phyloP scores from a whole-genome alignment of 768 basidiomycete genomes.

The Boletellus ananas region DNA sequence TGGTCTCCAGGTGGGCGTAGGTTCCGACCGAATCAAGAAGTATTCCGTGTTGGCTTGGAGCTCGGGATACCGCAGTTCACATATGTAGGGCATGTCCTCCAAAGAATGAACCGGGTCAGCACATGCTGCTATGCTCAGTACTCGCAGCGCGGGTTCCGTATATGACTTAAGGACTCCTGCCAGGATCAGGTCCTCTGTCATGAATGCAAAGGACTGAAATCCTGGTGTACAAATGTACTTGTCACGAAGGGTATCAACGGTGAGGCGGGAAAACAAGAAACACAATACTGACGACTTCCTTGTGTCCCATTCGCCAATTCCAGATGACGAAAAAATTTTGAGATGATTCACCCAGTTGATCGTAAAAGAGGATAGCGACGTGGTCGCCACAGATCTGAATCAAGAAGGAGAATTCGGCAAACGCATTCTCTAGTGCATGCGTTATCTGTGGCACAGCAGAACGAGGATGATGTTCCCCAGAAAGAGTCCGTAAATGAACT shows the following conservation, averaged over 20 bases:
- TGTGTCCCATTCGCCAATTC: constrained; percentile 33
- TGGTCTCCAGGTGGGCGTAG: constrained; percentile 26
- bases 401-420: constrained; percentile 15
- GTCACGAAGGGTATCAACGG: constrained; percentile 1
- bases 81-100: constrained; percentile 18
- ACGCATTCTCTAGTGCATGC: constrained; percentile 2
- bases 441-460: constrained; percentile 14
- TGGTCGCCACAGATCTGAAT: constrained; percentile 32
- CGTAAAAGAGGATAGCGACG: constrained; percentile 28
- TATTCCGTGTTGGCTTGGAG: constrained; percentile 13
- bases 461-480: constrained; percentile 28
- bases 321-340: constrained; percentile 26
- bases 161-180: constrained; percentile 11
- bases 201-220: constrained; percentile 33
- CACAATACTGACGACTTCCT: constrained; percentile 25
- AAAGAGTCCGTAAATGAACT: constrained; percentile 29
- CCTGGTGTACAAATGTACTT: constrained; percentile 20
- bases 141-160: constrained; percentile 10
- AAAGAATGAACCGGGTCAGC: constrained; percentile 1
- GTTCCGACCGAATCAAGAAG: constrained; percentile 33
- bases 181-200: constrained; percentile 30
- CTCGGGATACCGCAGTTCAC: constrained; percentile 26
- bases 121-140: constrained; percentile 17
- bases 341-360: constrained; percentile 4
- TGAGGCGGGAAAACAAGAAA: background rate